Percentiles rank a stretch among this genome's conserved stretches.
phyloP scores from a whole-genome alignment of 192 early-diverging fungal species.

The Coemansia sp. region DNA sequence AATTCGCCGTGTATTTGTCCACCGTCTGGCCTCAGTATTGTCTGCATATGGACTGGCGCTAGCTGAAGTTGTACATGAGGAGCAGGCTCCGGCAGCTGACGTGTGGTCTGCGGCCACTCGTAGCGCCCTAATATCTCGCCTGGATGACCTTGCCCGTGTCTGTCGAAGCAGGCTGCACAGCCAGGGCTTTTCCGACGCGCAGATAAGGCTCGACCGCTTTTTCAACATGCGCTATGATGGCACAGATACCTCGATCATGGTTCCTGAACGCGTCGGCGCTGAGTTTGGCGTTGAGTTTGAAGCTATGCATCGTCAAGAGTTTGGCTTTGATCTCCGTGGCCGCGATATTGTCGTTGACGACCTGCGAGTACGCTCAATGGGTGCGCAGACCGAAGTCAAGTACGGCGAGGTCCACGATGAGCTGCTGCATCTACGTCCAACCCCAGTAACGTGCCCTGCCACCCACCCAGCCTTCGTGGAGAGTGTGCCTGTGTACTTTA shows the following conservation, averaged over 20 bases:
- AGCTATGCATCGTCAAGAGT: constrained; percentile 83
- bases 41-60: constrained; percentile 88
- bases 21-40: constrained; percentile 87
- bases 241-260: constrained; percentile 92
- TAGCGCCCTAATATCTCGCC: constrained; percentile 52
- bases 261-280: constrained; percentile 58
- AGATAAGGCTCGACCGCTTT: constrained; percentile 65
- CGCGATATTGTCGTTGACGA: constrained; percentile 87
- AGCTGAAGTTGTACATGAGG: constrained; percentile 91
- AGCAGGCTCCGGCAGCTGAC: constrained; percentile 76
- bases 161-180: constrained; percentile 56
- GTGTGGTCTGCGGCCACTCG: constrained; percentile 46
- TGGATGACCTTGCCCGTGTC: constrained; percentile 44
- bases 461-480: constrained; percentile 44
- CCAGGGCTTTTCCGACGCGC: constrained; percentile 67
- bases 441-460: background rate
- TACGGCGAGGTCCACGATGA: constrained; percentile 55
- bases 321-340: constrained; percentile 87
- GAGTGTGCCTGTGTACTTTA: constrained; percentile 72
- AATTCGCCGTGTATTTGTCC: constrained; percentile 81
- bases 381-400: constrained; percentile 27
- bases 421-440: constrained; percentile 18
- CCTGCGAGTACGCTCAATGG: constrained; percentile 86
- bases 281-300: constrained; percentile 69
- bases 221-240: constrained; percentile 91